These are phyloP conservation scores for Hemisphaericaspora nanyangensis DNA, from an alignment of 805 yeast genomes.

Conservation along the genomic window DNA sequence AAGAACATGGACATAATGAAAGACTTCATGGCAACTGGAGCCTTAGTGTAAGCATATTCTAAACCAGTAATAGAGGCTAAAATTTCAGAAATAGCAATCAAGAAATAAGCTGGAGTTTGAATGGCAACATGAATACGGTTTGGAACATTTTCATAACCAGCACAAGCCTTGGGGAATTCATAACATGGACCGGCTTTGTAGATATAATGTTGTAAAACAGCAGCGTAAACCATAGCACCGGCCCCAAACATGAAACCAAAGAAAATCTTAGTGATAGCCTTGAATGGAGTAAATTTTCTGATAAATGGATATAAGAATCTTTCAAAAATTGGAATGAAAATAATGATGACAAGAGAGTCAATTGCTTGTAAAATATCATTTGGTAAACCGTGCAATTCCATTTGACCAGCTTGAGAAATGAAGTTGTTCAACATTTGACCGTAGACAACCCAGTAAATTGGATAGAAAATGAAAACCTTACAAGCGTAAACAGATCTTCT, in stretches of 20 bases:
- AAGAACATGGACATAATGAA: slow-evolving; percentile 63
- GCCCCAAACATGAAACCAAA: slow-evolving; percentile 67
- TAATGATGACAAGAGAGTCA: slow-evolving; percentile 70
- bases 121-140: slow-evolving; percentile 63
- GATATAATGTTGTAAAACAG: slow-evolving; percentile 67
- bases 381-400: slow-evolving; percentile 75
- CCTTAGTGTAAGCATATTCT: slow-evolving; percentile 82
- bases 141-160: slow-evolving; percentile 39
- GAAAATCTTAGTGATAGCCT: slow-evolving; percentile 68
- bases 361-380: slow-evolving; percentile 76
- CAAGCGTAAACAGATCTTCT: slow-evolving; percentile 63
- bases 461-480: slow-evolving; percentile 67
- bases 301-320: slow-evolving; percentile 46
- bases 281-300: slow-evolving; percentile 48
- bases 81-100: slow-evolving; percentile 73
- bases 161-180: slow-evolving; percentile 56
- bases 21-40: slow-evolving; percentile 66
- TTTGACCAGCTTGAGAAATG: slow-evolving; percentile 68
- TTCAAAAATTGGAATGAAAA: slow-evolving; percentile 75
- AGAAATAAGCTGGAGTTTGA: slow-evolving; percentile 68
- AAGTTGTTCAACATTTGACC: slow-evolving; percentile 70
- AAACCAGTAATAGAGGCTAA: slow-evolving; percentile 78
- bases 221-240: slow-evolving; percentile 69
- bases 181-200: slow-evolving; percentile 74
- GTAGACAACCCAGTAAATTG: slow-evolving; percentile 72